Conservation (phyloP, 139 green algal species). For the Desmodesmus armatus region DNA sequence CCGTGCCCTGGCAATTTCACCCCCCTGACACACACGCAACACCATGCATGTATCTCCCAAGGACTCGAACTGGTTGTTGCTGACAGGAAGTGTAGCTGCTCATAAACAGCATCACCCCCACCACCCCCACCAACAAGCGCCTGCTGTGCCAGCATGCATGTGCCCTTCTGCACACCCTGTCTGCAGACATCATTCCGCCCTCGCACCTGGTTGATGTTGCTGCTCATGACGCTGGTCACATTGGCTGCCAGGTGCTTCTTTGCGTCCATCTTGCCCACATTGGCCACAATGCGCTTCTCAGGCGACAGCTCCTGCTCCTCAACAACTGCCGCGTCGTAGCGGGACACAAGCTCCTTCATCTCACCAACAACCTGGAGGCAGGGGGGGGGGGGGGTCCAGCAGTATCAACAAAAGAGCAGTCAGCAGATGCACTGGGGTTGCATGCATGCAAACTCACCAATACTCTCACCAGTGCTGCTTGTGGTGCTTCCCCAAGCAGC, state of each 20-base stretch:
- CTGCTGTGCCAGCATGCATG: too few relatives aligned
- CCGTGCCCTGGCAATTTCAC: too few relatives aligned
- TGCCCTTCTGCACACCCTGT: too few relatives aligned
- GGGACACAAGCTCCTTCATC: slow-evolving; percentile 49
- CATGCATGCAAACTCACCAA: neutral
- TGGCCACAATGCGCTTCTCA: slow-evolving; percentile 90
- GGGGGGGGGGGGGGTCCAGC: neutral
- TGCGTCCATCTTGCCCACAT: slow-evolving; percentile 95
- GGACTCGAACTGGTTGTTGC: too few relatives aligned
- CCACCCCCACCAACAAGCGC: too few relatives aligned
- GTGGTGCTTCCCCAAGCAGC: too few relatives aligned
- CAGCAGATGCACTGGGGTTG: neutral
- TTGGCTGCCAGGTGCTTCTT: slow-evolving; percentile 94
- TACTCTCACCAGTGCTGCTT: too few relatives aligned
- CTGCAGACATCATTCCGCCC: too few relatives aligned
- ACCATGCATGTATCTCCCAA: too few relatives aligned
- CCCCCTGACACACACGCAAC: too few relatives aligned
- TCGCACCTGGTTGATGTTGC: slow-evolving; percentile 92
- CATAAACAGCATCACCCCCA: too few relatives aligned
- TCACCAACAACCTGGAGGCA: slow-evolving; percentile 61
- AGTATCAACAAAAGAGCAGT: neutral
- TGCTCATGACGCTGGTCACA: slow-evolving; percentile 85
- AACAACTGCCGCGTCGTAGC: slow-evolving; percentile 82
- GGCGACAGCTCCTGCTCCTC: slow-evolving; percentile 91
- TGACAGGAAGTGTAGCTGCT: too few relatives aligned